A percentile compares a stretch with the other conserved stretches of the same genome.
phyloP scores from a whole-genome alignment of 495 filamentous ascomycete genomes.

The Aspergillus cavernicola region DNA sequence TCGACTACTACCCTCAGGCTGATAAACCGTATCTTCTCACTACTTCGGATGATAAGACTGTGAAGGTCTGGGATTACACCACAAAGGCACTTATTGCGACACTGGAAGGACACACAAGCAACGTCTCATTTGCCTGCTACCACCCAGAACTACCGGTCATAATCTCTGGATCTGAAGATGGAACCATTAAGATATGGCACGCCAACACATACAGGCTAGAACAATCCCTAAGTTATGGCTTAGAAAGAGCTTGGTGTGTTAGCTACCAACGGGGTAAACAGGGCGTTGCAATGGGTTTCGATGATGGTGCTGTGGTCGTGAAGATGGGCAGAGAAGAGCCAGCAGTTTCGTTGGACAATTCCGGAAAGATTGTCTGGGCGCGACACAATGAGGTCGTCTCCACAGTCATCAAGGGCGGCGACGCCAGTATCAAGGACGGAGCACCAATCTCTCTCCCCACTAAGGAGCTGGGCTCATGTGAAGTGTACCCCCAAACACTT shows the following conservation, averaged over 20 bases:
- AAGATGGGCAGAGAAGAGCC: conserved; percentile 98
- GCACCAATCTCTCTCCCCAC: conserved; percentile 79
- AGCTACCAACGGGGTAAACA: conserved; percentile 91
- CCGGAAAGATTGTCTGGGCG: conserved; percentile 94
- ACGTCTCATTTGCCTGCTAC: conserved; percentile 98
- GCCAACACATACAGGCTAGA: conserved; percentile 94
- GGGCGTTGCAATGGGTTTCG: conserved; percentile 92
- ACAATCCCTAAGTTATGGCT: conserved; percentile 89
- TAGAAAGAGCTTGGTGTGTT: conserved; percentile 97
- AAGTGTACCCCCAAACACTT: conserved; percentile 93
- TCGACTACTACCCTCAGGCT: conserved; percentile 94
- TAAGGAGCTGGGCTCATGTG: conserved; percentile 92
- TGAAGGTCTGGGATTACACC: conserved; percentile 98
- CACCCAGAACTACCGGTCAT: conserved; percentile 97
- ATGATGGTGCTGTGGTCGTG: conserved; percentile 95
- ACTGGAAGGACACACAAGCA: conserved; percentile 94
- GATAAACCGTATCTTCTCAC: conserved; percentile 98
- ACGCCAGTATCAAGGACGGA: conserved; percentile 80
- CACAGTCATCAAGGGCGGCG: conserved; percentile 89
- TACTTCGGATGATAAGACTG: conserved; percentile 89
- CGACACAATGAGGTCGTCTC: conserved; percentile 91
- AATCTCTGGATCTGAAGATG: conserved; percentile 98
- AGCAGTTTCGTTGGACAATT: conserved; percentile 93
- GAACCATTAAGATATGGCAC: conserved; percentile 98
- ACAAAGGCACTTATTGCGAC: conserved; percentile 96